Evolutionary conservation across 2,329 filamentous ascomycete species (phyloP), one percentile per base, ranked within the genome.

Genomic region (Penicillium italicum): DNA sequence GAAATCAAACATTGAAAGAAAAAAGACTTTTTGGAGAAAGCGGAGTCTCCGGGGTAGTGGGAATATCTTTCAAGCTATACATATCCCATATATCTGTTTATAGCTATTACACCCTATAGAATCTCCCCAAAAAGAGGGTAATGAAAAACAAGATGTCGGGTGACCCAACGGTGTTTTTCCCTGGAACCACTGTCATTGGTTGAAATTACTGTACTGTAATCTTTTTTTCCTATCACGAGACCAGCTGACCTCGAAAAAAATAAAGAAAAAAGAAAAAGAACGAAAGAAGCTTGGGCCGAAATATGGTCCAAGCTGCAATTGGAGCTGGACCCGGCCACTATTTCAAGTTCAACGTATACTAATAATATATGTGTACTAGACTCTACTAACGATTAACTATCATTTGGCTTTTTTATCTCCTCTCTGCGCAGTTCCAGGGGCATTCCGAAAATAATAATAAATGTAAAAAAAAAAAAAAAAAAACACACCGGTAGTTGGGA

Each of bases 91-190:
- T 14, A 7, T 41, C 24, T 31, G 8, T 28, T 10, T n/a, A 33
- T 33, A 6, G 6, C 14, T 31, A 41, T 44, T 38, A 24, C n/a
- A 30, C 22, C 24, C 33, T 43, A 22, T 45, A 45, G 22, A 24
- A 24, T 18, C 11, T 26, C 18, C 22, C 43, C 28, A 37, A 54
- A 41, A 53, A 52, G 53, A 52, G 33, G 41, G 31, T 14, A 22
- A 31, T 46, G 43, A 55, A 24, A 55, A 24, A 20, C 18, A 34
- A 8, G 51, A 55, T 64, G 70, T 74, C 72, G 71, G 71, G 68
- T 74, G 72, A 74, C 72, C 72, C 72, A 69, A 60, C 66, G 59
- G 65, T 66, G 64, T 67, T 72, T 74, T 74, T 69, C 66, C 59
- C 68, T 63, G 59, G 63, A 65, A 63, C 54, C 44, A 16, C 26